Conservation (phyloP, 495 filamentous ascomycete genomes). For the Aspergillus biplanus region DNA sequence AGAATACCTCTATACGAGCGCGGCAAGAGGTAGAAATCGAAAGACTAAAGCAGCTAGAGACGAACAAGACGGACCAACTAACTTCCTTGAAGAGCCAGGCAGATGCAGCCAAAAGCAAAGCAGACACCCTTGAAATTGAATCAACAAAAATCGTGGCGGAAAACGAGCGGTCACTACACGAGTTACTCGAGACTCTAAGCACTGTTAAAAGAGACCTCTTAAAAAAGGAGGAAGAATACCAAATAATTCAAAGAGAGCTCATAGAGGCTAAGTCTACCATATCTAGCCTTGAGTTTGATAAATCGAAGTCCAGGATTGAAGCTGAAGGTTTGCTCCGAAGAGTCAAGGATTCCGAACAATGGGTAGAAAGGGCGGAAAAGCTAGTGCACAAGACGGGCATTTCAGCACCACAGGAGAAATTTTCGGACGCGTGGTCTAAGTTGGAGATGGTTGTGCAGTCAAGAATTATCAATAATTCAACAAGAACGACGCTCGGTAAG, state of each 20-base stretch:
- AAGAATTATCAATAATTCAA: constrained; percentile 1
- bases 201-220: constrained; percentile 12
- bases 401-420: constrained; percentile 17
- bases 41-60: constrained; percentile 28
- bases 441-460: constrained; percentile 26
- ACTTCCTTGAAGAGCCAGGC: constrained; percentile 27
- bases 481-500: no score
- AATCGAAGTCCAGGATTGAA: constrained; percentile 31
- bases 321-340: constrained; percentile 29
- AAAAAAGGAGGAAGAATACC: constrained; percentile 25
- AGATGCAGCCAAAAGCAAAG: constrained; percentile 29
- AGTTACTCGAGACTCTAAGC: constrained; percentile 18
- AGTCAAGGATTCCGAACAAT: constrained; percentile 34
- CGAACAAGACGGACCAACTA: constrained; percentile 23
- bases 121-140: constrained; percentile 24
- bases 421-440: constrained; percentile 24
- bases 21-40: constrained; percentile 29
- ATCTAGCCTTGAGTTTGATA: constrained; percentile 25
- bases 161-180: constrained; percentile 2
- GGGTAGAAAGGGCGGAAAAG: constrained; percentile 29
- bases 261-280: constrained; percentile 20
- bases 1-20: constrained; percentile 21
- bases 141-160: constrained; percentile 15
- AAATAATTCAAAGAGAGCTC: constrained; percentile 20
- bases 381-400: constrained; percentile 20